Base-by-base conservation (phyloP, 2,329 filamentous ascomycete species). In the Claviceps lovelessii region DNA sequence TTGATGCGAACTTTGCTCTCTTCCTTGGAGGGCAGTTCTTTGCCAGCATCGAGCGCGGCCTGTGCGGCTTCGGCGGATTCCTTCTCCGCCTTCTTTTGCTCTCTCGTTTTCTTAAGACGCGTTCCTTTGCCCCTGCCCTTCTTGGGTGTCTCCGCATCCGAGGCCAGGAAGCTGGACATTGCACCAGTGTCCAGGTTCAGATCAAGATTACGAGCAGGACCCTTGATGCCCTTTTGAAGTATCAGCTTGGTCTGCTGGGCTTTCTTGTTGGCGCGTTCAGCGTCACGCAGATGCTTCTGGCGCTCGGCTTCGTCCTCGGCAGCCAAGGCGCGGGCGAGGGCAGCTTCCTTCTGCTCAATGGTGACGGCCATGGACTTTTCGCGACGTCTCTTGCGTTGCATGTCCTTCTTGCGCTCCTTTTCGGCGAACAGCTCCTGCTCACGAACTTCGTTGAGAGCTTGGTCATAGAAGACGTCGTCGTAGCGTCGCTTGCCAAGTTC, bases 371-470 rank as follows among this genome's bases (percentile, higher is more conserved):
- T 90, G 5, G 91, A 95, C 73, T 96, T 96, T 68, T 97, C 91
- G 19, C 93, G 86, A 47, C 93, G 85, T 57, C 93, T 83, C 74
- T 97, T 98, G 59, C 93, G 86, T 68, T 98, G 93, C 89, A 98
- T 97, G 66, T 98, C 93, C 74, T 98, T 98, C 76, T 98, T 98
- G 60, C 93, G 88, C 71, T 98, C 93, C 73, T 98, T 98, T 70
- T 98, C 93, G 58, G 91, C 90, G 57, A 86, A 86, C 8, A 96
- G 77, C 68, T 96, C 91, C 60, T 89, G 88, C 58, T 90, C 86
- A 61, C 93, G 87, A 2, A 97, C 91, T 62, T 95, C 86, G 53
- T 86, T 81, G 57, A 91, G 79, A 1, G 93, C 91, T 45, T 86
- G 84, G 19, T 87, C 81, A 65, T 90, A 90, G 67, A 93, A 84